A percentile compares a stretch with the other conserved stretches of the same genome.
Conservation (phyloP, 805 yeast species). For the Metschnikowia rubicola region DNA sequence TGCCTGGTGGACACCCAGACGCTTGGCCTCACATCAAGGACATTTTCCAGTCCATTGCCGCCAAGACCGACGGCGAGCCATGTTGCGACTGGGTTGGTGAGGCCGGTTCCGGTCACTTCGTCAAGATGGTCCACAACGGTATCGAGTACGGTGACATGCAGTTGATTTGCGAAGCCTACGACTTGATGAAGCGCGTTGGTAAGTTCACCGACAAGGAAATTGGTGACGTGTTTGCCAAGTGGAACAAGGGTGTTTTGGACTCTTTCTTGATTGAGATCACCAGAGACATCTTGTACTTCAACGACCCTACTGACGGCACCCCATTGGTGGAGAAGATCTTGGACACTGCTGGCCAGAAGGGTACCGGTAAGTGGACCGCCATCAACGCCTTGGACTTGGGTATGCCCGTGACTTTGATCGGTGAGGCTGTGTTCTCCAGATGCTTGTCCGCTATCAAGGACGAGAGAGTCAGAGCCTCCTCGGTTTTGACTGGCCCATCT, state of each 20-base stretch:
- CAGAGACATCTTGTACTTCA: constrained; percentile 85
- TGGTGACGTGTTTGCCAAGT: constrained; percentile 82
- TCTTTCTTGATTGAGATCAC: constrained; percentile 96
- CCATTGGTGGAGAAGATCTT: constrained; percentile 95
- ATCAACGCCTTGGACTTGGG: constrained; percentile 96
- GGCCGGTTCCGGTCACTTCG: constrained; percentile 98
- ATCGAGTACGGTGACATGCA: constrained; percentile 99
- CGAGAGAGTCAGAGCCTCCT: constrained; percentile 87
- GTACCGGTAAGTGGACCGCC: constrained; percentile 99
- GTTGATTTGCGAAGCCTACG: constrained; percentile 96
- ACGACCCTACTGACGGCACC: constrained; percentile 81
- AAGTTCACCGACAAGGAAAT: constrained; percentile 88
- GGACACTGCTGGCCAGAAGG: constrained; percentile 98
- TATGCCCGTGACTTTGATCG: constrained; percentile 96
- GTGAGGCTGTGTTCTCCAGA: constrained; percentile 98
- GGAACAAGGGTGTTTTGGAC: constrained; percentile 98
- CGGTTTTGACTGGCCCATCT: constrained; percentile 73
- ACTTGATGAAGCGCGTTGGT: constrained; percentile 90
- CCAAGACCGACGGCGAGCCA: constrained; percentile 97
- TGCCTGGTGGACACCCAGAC: constrained; percentile 98
- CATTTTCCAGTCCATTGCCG: constrained; percentile 93
- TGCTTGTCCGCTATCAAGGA: constrained; percentile 88
- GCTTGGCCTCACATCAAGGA: constrained; percentile 99
- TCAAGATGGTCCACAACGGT: constrained; percentile 99
- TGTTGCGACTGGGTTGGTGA: constrained; percentile 99